phyloP scores from a whole-genome alignment of 768 basidiomycete species.

The Hygrophorus pudorinus region DNA sequence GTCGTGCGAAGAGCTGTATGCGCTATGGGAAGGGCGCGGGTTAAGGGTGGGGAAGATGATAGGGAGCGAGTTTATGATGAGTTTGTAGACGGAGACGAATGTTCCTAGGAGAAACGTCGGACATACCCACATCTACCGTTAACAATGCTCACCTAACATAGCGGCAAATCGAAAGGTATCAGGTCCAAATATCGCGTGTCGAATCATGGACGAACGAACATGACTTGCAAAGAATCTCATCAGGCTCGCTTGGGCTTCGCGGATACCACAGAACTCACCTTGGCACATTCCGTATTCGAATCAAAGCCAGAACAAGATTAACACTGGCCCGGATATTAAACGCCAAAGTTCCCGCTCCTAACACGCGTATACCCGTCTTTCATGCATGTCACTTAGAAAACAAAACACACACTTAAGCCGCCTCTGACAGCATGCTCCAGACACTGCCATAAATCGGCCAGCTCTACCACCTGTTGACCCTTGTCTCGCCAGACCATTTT shows the following conservation, averaged over 20 bases:
- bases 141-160: slow-evolving; percentile 61
- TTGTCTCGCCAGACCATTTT: slow-evolving; percentile 77
- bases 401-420: slow-evolving; percentile 50
- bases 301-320: slow-evolving; percentile 70
- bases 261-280: slow-evolving; percentile 35
- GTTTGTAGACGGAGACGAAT: slow-evolving; percentile 72
- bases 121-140: background rate
- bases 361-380: background rate
- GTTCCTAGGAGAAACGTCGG: slow-evolving; percentile 35
- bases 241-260: background rate
- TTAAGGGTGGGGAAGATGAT: slow-evolving; percentile 48
- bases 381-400: background rate
- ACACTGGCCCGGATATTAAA: slow-evolving; percentile 77
- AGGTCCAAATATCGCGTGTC: slow-evolving; percentile 73
- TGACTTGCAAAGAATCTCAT: slow-evolving; percentile 29
- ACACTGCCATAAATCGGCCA: slow-evolving; percentile 55
- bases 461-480: slow-evolving; percentile 64
- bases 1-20: background rate
- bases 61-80: slow-evolving; percentile 68
- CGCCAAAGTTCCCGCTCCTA: slow-evolving; percentile 76
- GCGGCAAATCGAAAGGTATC: slow-evolving; percentile 81
- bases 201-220: slow-evolving; percentile 54
- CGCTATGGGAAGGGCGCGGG: slow-evolving; percentile 11
- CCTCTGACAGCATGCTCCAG: slow-evolving; percentile 63
- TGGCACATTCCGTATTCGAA: slow-evolving; percentile 57